phyloP scores from a whole-genome alignment of 2,329 filamentous ascomycete species.

The Chaetomium sp. region DNA sequence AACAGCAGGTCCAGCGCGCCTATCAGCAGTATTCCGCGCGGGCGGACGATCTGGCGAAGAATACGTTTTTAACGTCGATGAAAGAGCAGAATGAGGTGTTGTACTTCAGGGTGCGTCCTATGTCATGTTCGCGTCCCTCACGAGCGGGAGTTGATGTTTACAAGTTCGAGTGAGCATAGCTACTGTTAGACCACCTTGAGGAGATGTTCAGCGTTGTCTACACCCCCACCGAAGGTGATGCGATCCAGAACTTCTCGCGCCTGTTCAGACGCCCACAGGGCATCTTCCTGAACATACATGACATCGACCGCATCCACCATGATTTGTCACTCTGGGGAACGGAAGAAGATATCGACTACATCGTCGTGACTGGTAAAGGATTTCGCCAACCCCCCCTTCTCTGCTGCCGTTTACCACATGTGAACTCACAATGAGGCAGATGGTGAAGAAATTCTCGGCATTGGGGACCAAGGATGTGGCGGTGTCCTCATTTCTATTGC shows the following conservation, averaged over 20 bases:
- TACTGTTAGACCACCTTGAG: slow-evolving; percentile 69
- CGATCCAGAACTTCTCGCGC: slow-evolving; percentile 76
- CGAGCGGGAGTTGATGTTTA: neutral
- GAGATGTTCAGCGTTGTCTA: slow-evolving; percentile 92
- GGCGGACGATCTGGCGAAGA: slow-evolving; percentile 65
- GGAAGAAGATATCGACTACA: slow-evolving; percentile 75
- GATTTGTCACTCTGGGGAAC: slow-evolving; percentile 62
- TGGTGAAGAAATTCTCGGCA: slow-evolving; percentile 71
- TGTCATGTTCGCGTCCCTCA: neutral
- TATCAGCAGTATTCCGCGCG: slow-evolving; percentile 70
- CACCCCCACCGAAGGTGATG: slow-evolving; percentile 83
- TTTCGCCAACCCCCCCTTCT: neutral
- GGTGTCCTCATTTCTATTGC: slow-evolving; percentile 79
- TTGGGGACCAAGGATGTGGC: slow-evolving; percentile 82
- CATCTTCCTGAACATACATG: slow-evolving; percentile 70
- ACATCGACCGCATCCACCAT: slow-evolving; percentile 58
- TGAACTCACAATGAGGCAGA: slow-evolving; percentile 29
- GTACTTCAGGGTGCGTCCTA: slow-evolving; percentile 58
- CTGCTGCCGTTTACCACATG: neutral
- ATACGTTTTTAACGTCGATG: slow-evolving; percentile 79
- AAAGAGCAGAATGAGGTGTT: slow-evolving; percentile 81
- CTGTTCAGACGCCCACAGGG: slow-evolving; percentile 74
- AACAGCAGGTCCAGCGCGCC: slow-evolving; percentile 69
- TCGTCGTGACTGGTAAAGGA: slow-evolving; percentile 67
- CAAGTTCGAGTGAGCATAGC: slow-evolving; percentile 33